Percentiles rank a stretch among this genome's conserved stretches.
Conservation (phyloP, 179 eudicot species). For the Beta lomatogona region DNA sequence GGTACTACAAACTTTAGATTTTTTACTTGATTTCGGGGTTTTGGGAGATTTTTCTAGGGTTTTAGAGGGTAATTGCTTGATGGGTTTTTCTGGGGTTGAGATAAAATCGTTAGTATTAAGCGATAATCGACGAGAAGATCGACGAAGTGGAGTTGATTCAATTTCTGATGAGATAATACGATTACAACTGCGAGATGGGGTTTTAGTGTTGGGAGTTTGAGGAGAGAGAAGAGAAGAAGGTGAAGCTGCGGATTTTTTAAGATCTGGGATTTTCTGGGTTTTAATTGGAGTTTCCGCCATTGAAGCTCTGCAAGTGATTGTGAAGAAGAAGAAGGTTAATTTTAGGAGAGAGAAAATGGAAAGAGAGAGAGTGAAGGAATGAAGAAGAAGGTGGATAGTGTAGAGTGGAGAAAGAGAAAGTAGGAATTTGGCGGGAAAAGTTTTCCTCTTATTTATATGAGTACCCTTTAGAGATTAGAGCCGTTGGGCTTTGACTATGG, state of each 20-base stretch:
- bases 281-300: slow-evolving; percentile 50
- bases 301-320: slow-evolving; percentile 12
- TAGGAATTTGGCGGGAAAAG: too few relatives aligned
- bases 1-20: slow-evolving; percentile 12
- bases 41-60: slow-evolving; percentile 26
- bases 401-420: too few relatives aligned
- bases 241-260: slow-evolving; percentile 25
- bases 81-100: slow-evolving; percentile 25
- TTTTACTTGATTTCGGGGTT: slow-evolving; percentile 34
- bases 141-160: slow-evolving; percentile 28
- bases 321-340: background rate
- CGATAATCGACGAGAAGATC: slow-evolving; percentile 34
- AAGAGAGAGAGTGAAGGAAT: too few relatives aligned
- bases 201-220: slow-evolving; percentile 50
- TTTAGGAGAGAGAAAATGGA: background rate
- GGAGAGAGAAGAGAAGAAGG: slow-evolving; percentile 44
- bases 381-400: too few relatives aligned
- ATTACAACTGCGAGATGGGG: slow-evolving; percentile 35
- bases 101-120: slow-evolving; percentile 30
- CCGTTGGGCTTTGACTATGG: too few relatives aligned
- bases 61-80: background rate
- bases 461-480: too few relatives aligned
- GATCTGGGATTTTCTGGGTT: slow-evolving; percentile 17
- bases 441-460: too few relatives aligned
- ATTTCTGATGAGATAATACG: background rate